These are phyloP conservation scores for Suhomyces tanzawaensis DNA, from an alignment of 805 yeast genomes.

Conservation along the genomic window DNA sequence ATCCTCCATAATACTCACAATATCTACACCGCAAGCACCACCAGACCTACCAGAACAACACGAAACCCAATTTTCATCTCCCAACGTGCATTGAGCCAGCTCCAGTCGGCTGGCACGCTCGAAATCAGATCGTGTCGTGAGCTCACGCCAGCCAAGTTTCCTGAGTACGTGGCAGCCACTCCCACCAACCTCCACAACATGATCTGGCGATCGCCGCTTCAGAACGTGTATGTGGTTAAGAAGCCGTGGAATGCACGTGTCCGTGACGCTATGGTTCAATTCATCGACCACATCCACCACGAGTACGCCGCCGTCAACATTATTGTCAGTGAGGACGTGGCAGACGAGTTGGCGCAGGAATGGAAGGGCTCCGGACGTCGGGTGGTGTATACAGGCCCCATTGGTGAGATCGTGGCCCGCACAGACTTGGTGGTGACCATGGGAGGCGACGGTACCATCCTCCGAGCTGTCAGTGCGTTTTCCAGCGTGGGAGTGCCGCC, in stretches of 20 bases:
- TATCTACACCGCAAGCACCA: too few species aligned
- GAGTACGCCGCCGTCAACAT: constrained; percentile 72
- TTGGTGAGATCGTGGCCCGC: constrained; percentile 54
- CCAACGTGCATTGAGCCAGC: too few species aligned
- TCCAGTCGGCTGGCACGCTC: too few species aligned
- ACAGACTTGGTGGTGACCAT: constrained; percentile 81
- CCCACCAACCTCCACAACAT: constrained; percentile 62
- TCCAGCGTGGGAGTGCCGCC: constrained; percentile 80
- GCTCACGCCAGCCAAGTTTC: constrained; percentile 23
- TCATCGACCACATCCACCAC: constrained; percentile 58
- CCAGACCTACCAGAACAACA: too few species aligned
- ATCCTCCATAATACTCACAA: too few species aligned
- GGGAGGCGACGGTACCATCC: constrained; percentile 96
- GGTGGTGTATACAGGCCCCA: constrained; percentile 51
- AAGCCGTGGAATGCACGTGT: constrained; percentile 77
- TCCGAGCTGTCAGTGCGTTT: constrained; percentile 79
- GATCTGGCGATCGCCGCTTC: constrained; percentile 69
- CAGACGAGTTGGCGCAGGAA: constrained; percentile 55
- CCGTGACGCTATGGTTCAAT: constrained; percentile 60
- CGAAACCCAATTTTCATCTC: too few species aligned
- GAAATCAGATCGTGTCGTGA: constrained; percentile 4
- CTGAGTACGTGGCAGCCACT: constrained; percentile 54
- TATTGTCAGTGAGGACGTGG: constrained; percentile 71
- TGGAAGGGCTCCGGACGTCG: constrained; percentile 2
- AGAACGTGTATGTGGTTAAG: constrained; percentile 76